Evolutionary conservation across 768 basidiomycete genomes (phyloP), one percentile per base, ranked within the genome.

Genomic region (Leucocoprinus leucothites): DNA sequence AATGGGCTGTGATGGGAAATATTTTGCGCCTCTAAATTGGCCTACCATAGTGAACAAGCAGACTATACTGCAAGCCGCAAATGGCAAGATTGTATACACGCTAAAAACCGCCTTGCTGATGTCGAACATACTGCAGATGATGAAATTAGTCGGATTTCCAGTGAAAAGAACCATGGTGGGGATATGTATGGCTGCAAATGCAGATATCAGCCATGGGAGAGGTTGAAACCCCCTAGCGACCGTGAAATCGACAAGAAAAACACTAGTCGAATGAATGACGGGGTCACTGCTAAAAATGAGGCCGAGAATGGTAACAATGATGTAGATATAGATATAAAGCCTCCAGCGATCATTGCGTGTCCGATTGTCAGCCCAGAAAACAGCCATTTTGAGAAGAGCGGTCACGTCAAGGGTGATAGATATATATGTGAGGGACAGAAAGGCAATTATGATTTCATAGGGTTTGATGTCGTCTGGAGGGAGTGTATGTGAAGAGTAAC

Each of bases 101-200:
- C 89, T 90, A 69, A 89, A 94, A 0, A 83, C 82, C 8, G 81
- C 79, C 58, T 91, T 90, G 47, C 87, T 86, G 45, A 96, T 77
- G 3, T 73, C 65, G 66, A 97, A 94, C 0, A 91, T 91, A 51
- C 91, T 92, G 47, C 91, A 89, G 21, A 97, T 84, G 44, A 98
- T 89, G 21, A 97, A 85, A 64, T 98, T 98, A 1, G 95, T 98
- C 1, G 91, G 93, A 65, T 98, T 98, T 0, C 89, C 89, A 1
- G 93, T 86, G 46, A 97, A 91, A 0, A 85, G 65, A 19, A 82
- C 81, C 79, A 86, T 84, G 59, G 81, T 84, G 7, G 84, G 87
- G 8, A 89, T 88, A 67, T 92, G 93, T 3, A 87, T 89, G 0
- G 85, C 86, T 0, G 86, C 83, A 61, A 90, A 90, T 57, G 89